These are phyloP conservation scores for Syncephalis plumigaleata DNA, from an alignment of 371 early-diverging fungal species.

Conservation along the genomic window DNA sequence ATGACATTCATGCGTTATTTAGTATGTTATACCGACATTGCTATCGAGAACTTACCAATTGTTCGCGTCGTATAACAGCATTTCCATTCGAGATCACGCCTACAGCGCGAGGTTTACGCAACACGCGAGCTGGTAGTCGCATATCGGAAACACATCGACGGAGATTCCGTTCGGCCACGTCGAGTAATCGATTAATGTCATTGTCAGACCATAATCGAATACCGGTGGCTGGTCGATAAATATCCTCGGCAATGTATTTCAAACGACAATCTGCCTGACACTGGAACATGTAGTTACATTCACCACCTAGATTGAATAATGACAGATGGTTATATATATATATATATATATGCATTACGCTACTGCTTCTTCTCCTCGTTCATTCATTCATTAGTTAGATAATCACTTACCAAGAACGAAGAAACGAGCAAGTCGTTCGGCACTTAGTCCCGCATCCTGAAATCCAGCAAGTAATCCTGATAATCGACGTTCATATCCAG, in stretches of 20 bases:
- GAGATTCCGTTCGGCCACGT: constrained; percentile 46
- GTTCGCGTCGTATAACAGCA: constrained; percentile 24
- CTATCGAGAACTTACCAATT: constrained; percentile 21
- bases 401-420: constrained; percentile 38
- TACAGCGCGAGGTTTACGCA: constrained; percentile 57
- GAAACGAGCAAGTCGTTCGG: constrained; percentile 29
- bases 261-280: constrained; percentile 31
- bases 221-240: constrained; percentile 18
- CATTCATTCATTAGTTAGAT: neutral
- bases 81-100: constrained; percentile 14
- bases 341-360: too few species aligned
- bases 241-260: constrained; percentile 31
- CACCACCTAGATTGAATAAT: constrained; percentile 22
- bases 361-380: too few species aligned
- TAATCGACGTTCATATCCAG: constrained; percentile 48
- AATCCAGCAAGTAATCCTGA: constrained; percentile 49
- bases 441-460: constrained; percentile 17
- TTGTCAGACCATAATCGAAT: constrained; percentile 24
- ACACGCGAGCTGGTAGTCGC: constrained; percentile 32
- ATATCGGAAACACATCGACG: constrained; percentile 30
- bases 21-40: constrained; percentile 3
- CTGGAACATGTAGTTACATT: constrained; percentile 64
- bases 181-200: constrained; percentile 36
- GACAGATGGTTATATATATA: neutral
- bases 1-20: neutral